These are phyloP conservation scores for Nyssa sinensis DNA, from an alignment of 148 eudicot species.

Conservation along the genomic window DNA sequence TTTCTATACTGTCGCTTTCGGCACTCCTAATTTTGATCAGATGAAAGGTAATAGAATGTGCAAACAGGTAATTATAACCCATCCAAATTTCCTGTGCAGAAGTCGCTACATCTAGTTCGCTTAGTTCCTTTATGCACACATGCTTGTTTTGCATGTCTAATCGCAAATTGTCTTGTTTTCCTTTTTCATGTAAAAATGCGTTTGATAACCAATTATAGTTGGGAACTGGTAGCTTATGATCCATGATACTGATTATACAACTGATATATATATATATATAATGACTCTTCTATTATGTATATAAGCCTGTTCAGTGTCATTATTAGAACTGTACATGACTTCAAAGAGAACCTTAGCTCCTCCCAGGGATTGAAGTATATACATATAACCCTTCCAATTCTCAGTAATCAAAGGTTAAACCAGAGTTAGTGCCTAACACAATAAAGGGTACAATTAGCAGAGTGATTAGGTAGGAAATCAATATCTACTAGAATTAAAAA, in stretches of 20 bases:
- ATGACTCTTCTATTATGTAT: not conserved
- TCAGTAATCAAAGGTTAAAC: not conserved
- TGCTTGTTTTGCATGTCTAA: no score
- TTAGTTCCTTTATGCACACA: no score
- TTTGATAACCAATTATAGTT: not conserved
- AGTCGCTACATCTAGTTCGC: not conserved
- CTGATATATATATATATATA: not conserved
- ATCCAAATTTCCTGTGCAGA: not conserved
- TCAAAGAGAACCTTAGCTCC: not conserved
- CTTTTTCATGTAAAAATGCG: not conserved
- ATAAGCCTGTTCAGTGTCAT: not conserved
- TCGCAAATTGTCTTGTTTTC: not conserved
- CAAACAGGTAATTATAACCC: conserved; percentile 63
- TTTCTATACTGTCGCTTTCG: conserved; percentile 80
- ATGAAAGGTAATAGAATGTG: conserved; percentile 81
- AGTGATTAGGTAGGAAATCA: not conserved
- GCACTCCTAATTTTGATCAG: conserved; percentile 73
- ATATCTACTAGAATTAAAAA: not conserved
- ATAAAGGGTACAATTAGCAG: not conserved
- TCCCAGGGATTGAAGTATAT: not conserved
- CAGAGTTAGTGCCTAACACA: not conserved
- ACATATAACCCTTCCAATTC: not conserved
- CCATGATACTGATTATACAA: conserved; percentile 1
- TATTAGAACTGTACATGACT: not conserved
- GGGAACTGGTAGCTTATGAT: not conserved